Percentiles rank a stretch among this genome's conserved stretches.
These are phyloP conservation scores for Lepidopterella palustris DNA, from an alignment of 495 filamentous ascomycete species.

Conservation along the genomic window DNA sequence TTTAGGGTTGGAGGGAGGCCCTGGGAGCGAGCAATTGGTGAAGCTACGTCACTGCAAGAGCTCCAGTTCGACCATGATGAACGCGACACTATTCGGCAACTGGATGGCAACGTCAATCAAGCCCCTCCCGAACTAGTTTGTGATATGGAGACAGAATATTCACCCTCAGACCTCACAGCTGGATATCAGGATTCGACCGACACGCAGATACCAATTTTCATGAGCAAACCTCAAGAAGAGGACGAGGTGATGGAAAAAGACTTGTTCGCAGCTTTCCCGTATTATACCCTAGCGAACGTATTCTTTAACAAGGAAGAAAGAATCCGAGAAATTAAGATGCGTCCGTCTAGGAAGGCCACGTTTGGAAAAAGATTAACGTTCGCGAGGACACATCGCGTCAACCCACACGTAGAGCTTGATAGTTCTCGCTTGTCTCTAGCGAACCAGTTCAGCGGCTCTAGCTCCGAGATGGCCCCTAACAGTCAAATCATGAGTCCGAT, in stretches of 20 bases:
- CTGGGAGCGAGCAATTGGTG: too few relatives aligned
- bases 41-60: too few relatives aligned
- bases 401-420: constrained; percentile 13
- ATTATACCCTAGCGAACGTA: constrained; percentile 10
- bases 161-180: neutral
- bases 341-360: constrained; percentile 28
- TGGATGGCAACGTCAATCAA: too few relatives aligned
- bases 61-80: too few relatives aligned
- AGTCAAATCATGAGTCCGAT: neutral
- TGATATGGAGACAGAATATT: neutral
- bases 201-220: neutral
- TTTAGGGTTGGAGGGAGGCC: too few relatives aligned
- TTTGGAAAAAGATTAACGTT: constrained; percentile 18
- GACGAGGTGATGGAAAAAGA: neutral
- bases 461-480: neutral
- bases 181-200: neutral
- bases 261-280: constrained; percentile 28
- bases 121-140: neutral
- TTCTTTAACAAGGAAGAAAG: constrained; percentile 9
- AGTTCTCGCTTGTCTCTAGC: neutral
- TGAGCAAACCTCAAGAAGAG: neutral
- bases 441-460: neutral
- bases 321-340: constrained; percentile 20
- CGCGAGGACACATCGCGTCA: neutral
- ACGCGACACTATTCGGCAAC: too few relatives aligned